Evolutionary conservation across 371 early-diverging fungal species (phyloP), one percentile per base, ranked within the genome.

Genomic region (Entomophthora muscae): DNA sequence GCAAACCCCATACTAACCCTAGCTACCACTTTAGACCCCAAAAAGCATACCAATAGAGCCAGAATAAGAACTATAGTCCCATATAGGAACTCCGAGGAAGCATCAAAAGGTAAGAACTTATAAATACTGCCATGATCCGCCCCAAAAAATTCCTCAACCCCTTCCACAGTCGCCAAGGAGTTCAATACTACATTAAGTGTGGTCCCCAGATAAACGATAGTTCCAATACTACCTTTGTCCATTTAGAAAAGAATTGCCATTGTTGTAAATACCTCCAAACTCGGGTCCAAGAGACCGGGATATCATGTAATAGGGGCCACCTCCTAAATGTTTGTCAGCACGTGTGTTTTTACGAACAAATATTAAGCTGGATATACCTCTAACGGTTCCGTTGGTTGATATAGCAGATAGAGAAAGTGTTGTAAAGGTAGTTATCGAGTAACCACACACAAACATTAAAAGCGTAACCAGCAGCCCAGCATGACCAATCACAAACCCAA

Each of bases 231-330:
- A 31, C 61, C 61, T 61, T 10, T n/a, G n/a, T n/a, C n/a, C n/a
- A n/a, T n/a, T n/a, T n/a, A n/a, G 29, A 7, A 3, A 57, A 22
- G 7, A 29, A 28, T 29, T 13, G 27, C 5, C 12, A 28, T 26
- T 57, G 27, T 21, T 13, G 22, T 27, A 55, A 2, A 10, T 61
- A 52, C 86, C 88, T 52, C 88, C 88, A 71, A 88, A 83, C 69
- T 86, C 88, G 32, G 82, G 80, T 10, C 88, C 88, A 33, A 88
- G 70, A 52, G 76, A 75, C 53, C 86, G 72, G 33, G 81, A 79
- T 7, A 87, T 75, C 66, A 88, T 72, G 67, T 84, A 88, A 69
- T 88, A 88, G 5, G 84, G 80, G 2, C 88, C 87, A 56, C 86
- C 88, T 32, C 76, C 79, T 70, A 62, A 30, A 24, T 42, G 17